Base-by-base conservation (phyloP, 164 flowering plant genomes). In the Euptelea pleiosperma region DNA sequence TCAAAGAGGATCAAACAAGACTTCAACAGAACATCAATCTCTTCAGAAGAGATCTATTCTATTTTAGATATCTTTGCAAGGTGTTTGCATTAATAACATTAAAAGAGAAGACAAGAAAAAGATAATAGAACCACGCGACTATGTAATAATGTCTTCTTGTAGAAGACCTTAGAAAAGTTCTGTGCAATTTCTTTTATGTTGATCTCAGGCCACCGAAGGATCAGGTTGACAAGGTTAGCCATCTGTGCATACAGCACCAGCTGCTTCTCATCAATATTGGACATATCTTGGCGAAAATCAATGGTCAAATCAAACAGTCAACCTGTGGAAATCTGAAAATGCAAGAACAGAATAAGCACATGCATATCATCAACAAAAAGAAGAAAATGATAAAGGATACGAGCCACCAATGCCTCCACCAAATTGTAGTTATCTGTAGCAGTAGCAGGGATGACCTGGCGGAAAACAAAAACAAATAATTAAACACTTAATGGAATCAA, bases 171-270 rank as follows among this genome's bases (percentile, higher is more conserved):
- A 26, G 96, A 91, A 70, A 91, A 91, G 65, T 85, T 86, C 31
- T 77, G 86, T 14, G 96, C 85, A 70, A 91, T 79, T 71, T 94
- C 96, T 77, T 84, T 91, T 51, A 87, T 58, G 68, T 67, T 65
- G 57, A 78, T 70, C 37, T 73, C 85, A 44, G 85, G 76, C 75
- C 74, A 81, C 67, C 76, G 89, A 68, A 90, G 88, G 60, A 91
- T 78, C 67, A 82, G 54, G 54, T 66, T 79, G 26, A 94, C 90
- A 64, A 94, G 96, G 76, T 84, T 94, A 33, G 96, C 96, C 96
- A 94, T 94, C 72, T 94, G 97, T 42, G 97, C 97, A 73, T 88
- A 94, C 33, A 91, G 55, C 59, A 94, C 68, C 61, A 91, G 61
- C 61, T 84, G 90, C 68, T 86, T 69, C 77, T 94, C 95, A 49